Evolutionary conservation across 2,329 filamentous ascomycete genomes (phyloP), one percentile per base, ranked within the genome.

Genomic region (Neurospora crassa): DNA sequence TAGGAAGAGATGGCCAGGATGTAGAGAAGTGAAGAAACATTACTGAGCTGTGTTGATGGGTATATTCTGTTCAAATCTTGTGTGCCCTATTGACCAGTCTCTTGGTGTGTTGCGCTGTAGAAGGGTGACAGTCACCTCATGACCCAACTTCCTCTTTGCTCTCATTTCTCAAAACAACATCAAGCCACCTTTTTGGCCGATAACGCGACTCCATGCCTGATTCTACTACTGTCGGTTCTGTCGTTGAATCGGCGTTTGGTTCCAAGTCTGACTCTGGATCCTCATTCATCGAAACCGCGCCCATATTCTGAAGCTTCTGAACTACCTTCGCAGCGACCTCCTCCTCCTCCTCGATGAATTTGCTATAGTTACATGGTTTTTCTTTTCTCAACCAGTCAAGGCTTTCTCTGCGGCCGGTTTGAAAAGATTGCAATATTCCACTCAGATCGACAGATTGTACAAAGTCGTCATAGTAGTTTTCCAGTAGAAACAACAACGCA

Each of bases 1-100:
- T 34, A 16, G 24, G 16, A 34, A 63, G 53, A 0, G 11, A 63
- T 59, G 6, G 34, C 6, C 24, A 59, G 11, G 24, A 34, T 34
- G 6, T 34, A 6, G 24, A 34, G 12, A 59, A 2, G 24, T 34
- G 6, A 59, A 14, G 20, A 59, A 34, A 59, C 5, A 59, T 59
- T 0, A 5, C 1, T 16, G 47, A 34, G 0, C 1, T 24, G 12
- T 59, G 10, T 4, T 29, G 20, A 29, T 1, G 2, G n/a, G 8
- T 5, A 4, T 24, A 7, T 1, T 16, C 5, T 8, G 45, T 8
- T 29, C 11, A 14, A 24, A 11, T 24, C 0, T n/a, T n/a, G 34
- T 37, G 34, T 37, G 7, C 2, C 7, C 34, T 37, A 37, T 37
- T 7, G 34, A 8, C 5, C 34, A 37, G 34, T 37, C 34, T 37